These are phyloP conservation scores for Raphanus hybrid DNA, from an alignment of 441 rosid genomes.

Conservation along the genomic window DNA sequence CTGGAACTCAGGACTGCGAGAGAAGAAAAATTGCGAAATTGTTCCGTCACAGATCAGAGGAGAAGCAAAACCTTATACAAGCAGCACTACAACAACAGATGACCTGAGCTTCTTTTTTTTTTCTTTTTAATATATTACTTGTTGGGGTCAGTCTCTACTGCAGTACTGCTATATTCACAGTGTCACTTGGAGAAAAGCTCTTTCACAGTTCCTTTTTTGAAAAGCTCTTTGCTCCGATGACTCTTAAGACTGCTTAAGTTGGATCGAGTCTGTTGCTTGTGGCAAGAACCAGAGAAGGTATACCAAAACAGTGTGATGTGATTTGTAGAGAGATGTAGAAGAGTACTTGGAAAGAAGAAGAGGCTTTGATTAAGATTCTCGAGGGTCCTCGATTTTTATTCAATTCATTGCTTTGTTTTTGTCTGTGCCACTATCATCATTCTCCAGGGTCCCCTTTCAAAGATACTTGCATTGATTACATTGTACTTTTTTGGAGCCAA, in stretches of 20 bases:
- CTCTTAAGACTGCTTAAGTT: conserved; percentile 25
- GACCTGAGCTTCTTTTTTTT: background rate
- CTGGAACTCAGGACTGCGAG: conserved; percentile 81
- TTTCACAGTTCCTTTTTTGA: background rate
- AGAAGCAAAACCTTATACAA: conserved; percentile 59
- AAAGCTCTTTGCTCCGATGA: conserved; percentile 24
- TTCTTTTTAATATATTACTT: conserved; percentile 7
- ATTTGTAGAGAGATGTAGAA: conserved; percentile 32
- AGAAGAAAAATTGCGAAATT: conserved; percentile 83
- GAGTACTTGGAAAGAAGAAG: conserved; percentile 26
- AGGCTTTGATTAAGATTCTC: conserved; percentile 17
- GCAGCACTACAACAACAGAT: conserved; percentile 50
- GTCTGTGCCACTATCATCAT: conserved; percentile 27
- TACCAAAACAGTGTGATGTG: conserved; percentile 27
- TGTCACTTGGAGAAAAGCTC: conserved; percentile 28
- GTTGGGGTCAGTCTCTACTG: conserved; percentile 7
- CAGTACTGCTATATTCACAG: background rate
- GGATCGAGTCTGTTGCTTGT: conserved; percentile 31
- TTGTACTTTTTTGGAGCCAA: background rate
- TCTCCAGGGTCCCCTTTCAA: background rate
- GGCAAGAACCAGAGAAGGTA: conserved; percentile 27
- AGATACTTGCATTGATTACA: background rate
- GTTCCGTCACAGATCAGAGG: conserved; percentile 82
- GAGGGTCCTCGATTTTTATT: conserved; percentile 31
- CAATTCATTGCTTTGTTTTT: conserved; percentile 41